Conservation (phyloP, 345 rosid species). For the Bruguiera sexangula region DNA sequence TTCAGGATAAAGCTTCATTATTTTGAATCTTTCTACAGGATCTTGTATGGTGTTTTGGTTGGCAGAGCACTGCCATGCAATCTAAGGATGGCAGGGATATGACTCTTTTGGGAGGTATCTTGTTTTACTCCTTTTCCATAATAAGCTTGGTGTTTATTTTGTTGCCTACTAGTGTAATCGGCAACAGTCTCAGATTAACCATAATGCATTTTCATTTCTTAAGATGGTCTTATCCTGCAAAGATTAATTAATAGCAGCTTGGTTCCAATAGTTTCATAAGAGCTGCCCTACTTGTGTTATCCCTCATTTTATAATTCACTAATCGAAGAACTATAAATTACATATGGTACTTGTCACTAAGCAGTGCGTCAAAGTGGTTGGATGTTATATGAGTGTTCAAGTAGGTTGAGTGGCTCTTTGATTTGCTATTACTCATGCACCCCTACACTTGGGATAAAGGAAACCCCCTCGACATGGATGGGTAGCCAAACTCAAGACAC, state of each 20-base stretch:
- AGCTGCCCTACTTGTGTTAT: not conserved
- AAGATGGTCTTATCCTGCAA: not conserved
- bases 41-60: conserved; percentile 32
- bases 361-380: too few relatives aligned
- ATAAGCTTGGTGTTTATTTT: not conserved
- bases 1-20: not conserved
- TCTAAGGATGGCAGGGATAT: conserved; percentile 32
- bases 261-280: not conserved
- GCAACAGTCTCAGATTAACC: not conserved
- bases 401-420: too few relatives aligned
- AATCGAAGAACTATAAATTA: not conserved
- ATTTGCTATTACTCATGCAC: too few relatives aligned
- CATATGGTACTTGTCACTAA: not conserved
- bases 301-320: not conserved
- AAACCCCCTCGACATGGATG: not conserved
- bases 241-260: not conserved
- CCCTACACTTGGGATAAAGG: not conserved
- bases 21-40: conserved; percentile 15
- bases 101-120: conserved; percentile 36
- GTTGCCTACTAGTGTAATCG: not conserved
- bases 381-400: too few relatives aligned
- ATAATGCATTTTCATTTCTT: not conserved
- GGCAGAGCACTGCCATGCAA: conserved; percentile 25
- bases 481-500: not conserved
- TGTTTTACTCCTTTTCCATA: not conserved